Evolutionary conservation across 2,329 filamentous ascomycete genomes (phyloP).

Genomic region (Penicillium verrucosum): DNA sequence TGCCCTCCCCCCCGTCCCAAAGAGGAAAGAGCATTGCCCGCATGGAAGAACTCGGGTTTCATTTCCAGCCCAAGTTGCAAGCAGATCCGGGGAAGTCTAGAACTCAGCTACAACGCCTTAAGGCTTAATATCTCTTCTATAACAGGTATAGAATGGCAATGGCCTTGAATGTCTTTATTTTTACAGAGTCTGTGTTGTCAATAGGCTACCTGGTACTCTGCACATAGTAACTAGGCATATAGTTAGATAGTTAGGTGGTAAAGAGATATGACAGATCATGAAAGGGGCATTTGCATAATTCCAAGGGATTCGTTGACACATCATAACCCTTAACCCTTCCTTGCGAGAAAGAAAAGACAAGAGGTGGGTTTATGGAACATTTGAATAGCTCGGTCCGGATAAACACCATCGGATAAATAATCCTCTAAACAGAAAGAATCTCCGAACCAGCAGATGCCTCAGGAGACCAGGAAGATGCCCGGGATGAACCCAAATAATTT

Average conservation of each 20-base stretch:
- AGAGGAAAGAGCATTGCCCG: neutral
- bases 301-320: neutral
- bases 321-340: neutral
- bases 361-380: neutral
- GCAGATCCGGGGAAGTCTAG: neutral
- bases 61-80: neutral
- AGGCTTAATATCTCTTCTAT: neutral
- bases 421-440: conserved; percentile 13
- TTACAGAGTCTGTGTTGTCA: neutral
- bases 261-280: neutral
- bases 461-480: neutral
- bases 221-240: neutral
- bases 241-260: neutral
- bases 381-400: conserved; percentile 7
- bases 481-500: conserved; percentile 2
- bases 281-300: neutral
- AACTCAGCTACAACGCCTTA: neutral
- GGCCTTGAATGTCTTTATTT: neutral
- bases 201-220: neutral
- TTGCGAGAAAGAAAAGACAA: neutral
- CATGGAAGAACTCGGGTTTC: neutral
- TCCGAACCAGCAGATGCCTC: conserved; percentile 13
- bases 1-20: neutral
- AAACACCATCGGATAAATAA: conserved; percentile 15
- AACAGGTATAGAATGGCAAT: neutral